Percentiles rank a stretch among this genome's conserved stretches.
These are phyloP conservation scores for Agrocybe praecox DNA, from an alignment of 768 basidiomycete genomes.

Conservation along the genomic window DNA sequence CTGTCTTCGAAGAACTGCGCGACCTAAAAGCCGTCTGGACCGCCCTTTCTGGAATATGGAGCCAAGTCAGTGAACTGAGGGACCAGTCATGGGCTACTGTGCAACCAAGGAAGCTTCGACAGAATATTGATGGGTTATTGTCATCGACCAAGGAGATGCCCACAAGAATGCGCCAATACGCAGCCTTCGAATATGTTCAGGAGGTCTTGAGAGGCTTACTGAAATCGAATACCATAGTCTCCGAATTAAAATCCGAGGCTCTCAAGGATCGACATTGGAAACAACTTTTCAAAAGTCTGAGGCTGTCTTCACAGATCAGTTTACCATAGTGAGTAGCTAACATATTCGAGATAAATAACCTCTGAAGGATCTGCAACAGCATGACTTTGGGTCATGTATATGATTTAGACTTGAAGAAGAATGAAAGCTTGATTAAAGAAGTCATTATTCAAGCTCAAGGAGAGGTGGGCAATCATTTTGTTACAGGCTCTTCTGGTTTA, in stretches of 20 bases:
- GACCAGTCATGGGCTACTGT: slow-evolving; percentile 92
- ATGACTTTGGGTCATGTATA: slow-evolving; percentile 98
- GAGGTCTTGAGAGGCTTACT: slow-evolving; percentile 83
- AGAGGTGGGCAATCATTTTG: slow-evolving; percentile 56
- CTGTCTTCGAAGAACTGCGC: slow-evolving; percentile 92
- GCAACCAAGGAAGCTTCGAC: slow-evolving; percentile 92
- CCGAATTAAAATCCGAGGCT: slow-evolving; percentile 95
- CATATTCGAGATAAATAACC: neutral
- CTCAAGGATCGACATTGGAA: slow-evolving; percentile 99
- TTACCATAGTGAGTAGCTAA: slow-evolving; percentile 61
- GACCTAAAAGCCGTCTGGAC: slow-evolving; percentile 99
- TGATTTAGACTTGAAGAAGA: slow-evolving; percentile 93
- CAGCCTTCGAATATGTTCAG: slow-evolving; percentile 97
- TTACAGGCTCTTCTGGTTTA: neutral
- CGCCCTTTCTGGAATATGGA: slow-evolving; percentile 96
- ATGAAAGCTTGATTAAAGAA: slow-evolving; percentile 89
- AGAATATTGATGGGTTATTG: slow-evolving; percentile 89
- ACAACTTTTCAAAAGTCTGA: slow-evolving; percentile 89
- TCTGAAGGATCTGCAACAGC: slow-evolving; percentile 37
- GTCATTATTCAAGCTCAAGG: slow-evolving; percentile 97
- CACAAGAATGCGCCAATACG: slow-evolving; percentile 97
- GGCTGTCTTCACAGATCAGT: slow-evolving; percentile 73
- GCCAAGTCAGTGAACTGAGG: slow-evolving; percentile 84
- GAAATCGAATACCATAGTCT: slow-evolving; percentile 89
- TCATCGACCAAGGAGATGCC: slow-evolving; percentile 99